Conservation (phyloP, 768 basidiomycete genomes). For the Rhodosporidiobolus odoratus region DNA sequence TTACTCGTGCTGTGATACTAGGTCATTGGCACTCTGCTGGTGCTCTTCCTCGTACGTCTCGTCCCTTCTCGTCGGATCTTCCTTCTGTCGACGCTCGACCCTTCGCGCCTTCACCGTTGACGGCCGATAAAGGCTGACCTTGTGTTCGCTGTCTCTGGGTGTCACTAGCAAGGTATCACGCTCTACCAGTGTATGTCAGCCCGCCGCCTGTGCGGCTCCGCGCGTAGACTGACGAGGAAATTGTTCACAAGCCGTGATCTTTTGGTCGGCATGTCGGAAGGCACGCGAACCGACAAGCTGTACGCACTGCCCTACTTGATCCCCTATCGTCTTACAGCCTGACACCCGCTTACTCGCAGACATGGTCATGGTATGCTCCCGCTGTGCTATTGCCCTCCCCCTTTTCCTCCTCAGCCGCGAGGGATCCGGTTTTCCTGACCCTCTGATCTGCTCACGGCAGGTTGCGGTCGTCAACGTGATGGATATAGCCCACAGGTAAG, state of each 20-base stretch:
- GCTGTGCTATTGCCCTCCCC: too few species aligned
- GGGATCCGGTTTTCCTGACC: not conserved
- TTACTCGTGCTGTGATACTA: not conserved
- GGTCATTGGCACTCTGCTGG: slow-evolving; percentile 21
- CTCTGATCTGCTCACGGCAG: not conserved
- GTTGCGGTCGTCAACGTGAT: slow-evolving; percentile 1
- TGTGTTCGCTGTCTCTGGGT: not conserved
- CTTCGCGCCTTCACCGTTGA: not conserved
- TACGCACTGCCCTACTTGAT: not conserved
- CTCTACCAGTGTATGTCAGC: slow-evolving; percentile 5
- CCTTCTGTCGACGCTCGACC: not conserved
- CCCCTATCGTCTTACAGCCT: too few species aligned
- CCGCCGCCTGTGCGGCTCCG: not conserved
- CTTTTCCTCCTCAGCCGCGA: not conserved
- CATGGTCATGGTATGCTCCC: not conserved
- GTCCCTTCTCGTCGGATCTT: not conserved
- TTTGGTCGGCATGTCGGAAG: not conserved
- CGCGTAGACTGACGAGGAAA: not conserved
- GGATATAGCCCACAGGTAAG: slow-evolving; percentile 6
- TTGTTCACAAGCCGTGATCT: not conserved
- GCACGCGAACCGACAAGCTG: slow-evolving; percentile 12
- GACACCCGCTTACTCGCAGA: not conserved
- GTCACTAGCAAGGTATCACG: slow-evolving; percentile 16
- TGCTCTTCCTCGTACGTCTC: slow-evolving; percentile 16
- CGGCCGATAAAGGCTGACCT: not conserved